Base-by-base conservation (phyloP, 495 filamentous ascomycete species). In the Neurospora hispaniola region DNA sequence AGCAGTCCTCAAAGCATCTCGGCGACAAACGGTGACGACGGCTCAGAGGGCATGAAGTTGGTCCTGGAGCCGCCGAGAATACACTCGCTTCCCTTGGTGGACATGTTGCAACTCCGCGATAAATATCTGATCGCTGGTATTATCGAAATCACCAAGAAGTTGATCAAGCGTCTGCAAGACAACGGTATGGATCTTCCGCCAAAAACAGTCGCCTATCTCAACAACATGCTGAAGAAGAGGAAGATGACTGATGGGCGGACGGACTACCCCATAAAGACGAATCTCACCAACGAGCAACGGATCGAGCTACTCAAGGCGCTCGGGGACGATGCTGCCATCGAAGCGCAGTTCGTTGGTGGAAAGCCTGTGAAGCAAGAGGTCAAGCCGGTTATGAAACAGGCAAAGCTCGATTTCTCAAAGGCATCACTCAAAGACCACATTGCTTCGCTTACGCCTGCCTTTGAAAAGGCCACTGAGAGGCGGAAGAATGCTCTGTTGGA, bases 81-180 rank as follows among this genome's bases (percentile, higher is more conserved):
- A 66, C 88, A 90, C 14, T 90, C 93, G 79, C 84, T 85, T 76
- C 86, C 84, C 18, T 89, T 97, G 81, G 89, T 90, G 14, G 92
- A 91, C 78, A 95, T 94, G 92, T 84, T 98, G 14, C 87, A 94
- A 73, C 84, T 98, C 5, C 89, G 92, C 73, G 94, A 98, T 80
- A 86, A 88, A 42, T 97, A 92, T 75, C 87, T 98, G n/a, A 88
- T 92, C 71, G 87, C 84, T 18, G 91, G 90, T 12, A 87, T 92
- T 71, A 91, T 94, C 69, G 89, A 82, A 20, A 79, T 88, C 35
- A 77, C 88, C 66, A 82, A 83, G 39, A 93, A 95, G 78, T 85
- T 98, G 39, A 86, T 98, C 59, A 85, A 86, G 6, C 89, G 93
- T 23, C 80, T 97, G 20, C 89, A 87, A 12, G 89, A 92, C 46